Evolutionary conservation across 2,329 filamentous ascomycete genomes (phyloP).

Genomic region (Pestalotiopsis sp.): DNA sequence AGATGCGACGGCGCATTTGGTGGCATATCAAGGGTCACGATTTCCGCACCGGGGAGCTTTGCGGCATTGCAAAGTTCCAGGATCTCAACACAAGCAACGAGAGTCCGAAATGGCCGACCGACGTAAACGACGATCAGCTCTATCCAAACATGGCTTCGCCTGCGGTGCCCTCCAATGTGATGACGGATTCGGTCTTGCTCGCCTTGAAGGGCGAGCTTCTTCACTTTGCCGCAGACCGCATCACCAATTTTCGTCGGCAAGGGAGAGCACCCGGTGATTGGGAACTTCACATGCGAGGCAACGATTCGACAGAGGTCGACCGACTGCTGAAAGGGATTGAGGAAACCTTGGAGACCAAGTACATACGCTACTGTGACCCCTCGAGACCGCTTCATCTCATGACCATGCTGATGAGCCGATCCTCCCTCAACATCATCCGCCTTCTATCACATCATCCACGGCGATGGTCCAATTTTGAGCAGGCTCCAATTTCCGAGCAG

Average conservation of each 20-base stretch:
- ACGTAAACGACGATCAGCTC: conserved; percentile 41
- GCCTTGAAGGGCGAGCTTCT: conserved; percentile 1
- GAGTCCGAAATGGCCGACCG: conserved; percentile 17
- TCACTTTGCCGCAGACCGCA: conserved; percentile 30
- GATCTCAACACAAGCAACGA: background rate
- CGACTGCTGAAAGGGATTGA: conserved; percentile 43
- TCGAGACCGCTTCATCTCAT: conserved; percentile 26
- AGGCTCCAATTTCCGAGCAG: conserved; percentile 30
- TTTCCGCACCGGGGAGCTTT: conserved; percentile 9
- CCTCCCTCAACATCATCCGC: conserved; percentile 21
- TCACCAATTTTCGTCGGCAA: conserved; percentile 38
- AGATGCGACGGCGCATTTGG: conserved; percentile 57
- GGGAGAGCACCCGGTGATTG: conserved; percentile 6
- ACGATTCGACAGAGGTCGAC: conserved; percentile 21
- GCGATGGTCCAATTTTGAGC: conserved; percentile 30
- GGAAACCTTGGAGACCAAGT: conserved; percentile 40
- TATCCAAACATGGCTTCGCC: conserved; percentile 36
- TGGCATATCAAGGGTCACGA: conserved; percentile 39
- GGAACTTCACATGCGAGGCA: conserved; percentile 8
- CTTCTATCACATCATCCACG: conserved; percentile 28
- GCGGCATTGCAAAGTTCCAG: conserved; percentile 9
- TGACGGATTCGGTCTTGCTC: conserved; percentile 39
- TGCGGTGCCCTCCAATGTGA: conserved; percentile 27
- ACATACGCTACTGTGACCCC: conserved; percentile 46
- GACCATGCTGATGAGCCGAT: conserved; percentile 18